Conservation (phyloP, 257 asterid genomes). For the Solanum piurae region DNA sequence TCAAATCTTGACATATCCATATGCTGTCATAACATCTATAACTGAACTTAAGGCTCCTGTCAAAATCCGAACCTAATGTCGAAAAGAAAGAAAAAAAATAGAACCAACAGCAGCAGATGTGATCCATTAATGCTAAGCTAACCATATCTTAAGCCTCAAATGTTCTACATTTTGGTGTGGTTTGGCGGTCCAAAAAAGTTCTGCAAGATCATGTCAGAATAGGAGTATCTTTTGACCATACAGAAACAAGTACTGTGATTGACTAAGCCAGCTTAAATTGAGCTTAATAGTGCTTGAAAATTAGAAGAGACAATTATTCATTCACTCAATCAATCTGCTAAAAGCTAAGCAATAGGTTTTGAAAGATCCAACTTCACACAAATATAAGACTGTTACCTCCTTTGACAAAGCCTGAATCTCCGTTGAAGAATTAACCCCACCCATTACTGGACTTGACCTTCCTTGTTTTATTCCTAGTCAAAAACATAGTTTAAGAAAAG, state of each 20-base stretch:
- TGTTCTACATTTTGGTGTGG: background rate
- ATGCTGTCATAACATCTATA: background rate
- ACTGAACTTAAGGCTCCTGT: background rate
- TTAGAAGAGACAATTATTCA: background rate
- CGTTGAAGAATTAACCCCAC: conserved; percentile 19
- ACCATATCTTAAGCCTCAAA: background rate
- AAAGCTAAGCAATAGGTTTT: background rate
- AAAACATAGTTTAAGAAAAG: background rate
- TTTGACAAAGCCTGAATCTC: conserved; percentile 48
- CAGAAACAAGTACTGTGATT: background rate
- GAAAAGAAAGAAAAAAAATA: background rate
- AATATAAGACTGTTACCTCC: conserved; percentile 38
- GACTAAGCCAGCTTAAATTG: background rate
- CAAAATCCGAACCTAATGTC: background rate
- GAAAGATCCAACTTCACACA: background rate
- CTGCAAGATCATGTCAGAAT: background rate
- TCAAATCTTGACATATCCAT: background rate
- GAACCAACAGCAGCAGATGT: background rate
- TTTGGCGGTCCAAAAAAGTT: background rate
- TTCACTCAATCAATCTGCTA: background rate
- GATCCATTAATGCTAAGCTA: background rate
- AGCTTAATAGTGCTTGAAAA: background rate
- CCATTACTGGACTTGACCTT: conserved; percentile 20
- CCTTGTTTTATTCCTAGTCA: conserved; percentile 40
- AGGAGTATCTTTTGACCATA: background rate